Percentiles rank a stretch among this genome's conserved stretches.
phyloP scores from a whole-genome alignment of 768 basidiomycete genomes.

The Agrocybe chaxingu region DNA sequence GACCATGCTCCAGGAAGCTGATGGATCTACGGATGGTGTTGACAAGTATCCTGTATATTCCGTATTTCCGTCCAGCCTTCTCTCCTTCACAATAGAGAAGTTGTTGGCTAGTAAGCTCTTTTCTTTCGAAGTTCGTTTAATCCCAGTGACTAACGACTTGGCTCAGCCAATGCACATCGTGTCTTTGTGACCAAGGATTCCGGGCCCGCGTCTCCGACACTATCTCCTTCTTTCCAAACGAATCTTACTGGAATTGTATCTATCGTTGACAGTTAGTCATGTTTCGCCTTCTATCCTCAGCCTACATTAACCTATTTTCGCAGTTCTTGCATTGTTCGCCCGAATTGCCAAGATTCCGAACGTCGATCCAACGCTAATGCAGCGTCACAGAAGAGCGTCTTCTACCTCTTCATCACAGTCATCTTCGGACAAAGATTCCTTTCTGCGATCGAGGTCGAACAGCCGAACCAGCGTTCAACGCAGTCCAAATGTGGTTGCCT shows the following conservation, averaged over 20 bases:
- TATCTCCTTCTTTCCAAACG: conserved; percentile 38
- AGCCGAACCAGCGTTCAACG: conserved; percentile 33
- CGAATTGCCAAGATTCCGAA: conserved; percentile 68
- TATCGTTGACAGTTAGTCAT: conserved; percentile 70
- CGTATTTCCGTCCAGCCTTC: conserved; percentile 58
- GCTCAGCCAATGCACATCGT: conserved; percentile 70
- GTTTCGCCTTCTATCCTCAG: neutral
- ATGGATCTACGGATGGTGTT: conserved; percentile 75
- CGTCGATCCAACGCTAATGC: conserved; percentile 76
- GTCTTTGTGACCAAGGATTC: conserved; percentile 74
- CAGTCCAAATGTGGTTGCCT: conserved; percentile 30
- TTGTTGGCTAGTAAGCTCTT: conserved; percentile 69
- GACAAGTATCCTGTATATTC: conserved; percentile 88
- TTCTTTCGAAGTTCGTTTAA: neutral
- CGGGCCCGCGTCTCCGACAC: conserved; percentile 45
- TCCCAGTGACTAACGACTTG: conserved; percentile 4
- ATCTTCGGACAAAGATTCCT: conserved; percentile 37
- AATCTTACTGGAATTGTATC: conserved; percentile 76
- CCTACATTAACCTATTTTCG: neutral
- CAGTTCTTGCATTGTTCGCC: conserved; percentile 80
- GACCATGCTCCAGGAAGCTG: conserved; percentile 43
- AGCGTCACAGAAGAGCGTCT: conserved; percentile 76
- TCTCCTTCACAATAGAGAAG: conserved; percentile 75
- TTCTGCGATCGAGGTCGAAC: conserved; percentile 36
- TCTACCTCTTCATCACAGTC: conserved; percentile 62